phyloP scores from a whole-genome alignment of 768 basidiomycete species.

The Pleurotus eryngii region DNA sequence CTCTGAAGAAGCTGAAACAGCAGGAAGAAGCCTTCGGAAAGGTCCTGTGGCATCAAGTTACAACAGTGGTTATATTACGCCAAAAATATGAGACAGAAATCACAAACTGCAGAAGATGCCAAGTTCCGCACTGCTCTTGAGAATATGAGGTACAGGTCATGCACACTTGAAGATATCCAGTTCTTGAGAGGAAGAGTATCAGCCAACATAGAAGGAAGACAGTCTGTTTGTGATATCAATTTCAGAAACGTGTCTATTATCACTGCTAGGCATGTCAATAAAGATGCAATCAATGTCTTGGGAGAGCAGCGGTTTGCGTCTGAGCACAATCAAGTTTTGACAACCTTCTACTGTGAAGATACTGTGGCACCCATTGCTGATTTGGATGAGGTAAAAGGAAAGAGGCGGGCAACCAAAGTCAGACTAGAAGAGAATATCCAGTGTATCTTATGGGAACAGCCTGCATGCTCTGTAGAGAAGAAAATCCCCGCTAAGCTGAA shows the following conservation, averaged over 20 bases:
- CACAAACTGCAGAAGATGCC: conserved; percentile 20
- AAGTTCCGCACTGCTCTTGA: conserved; percentile 23
- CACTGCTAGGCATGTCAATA: conserved; percentile 23
- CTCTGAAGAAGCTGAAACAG: neutral
- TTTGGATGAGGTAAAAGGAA: neutral
- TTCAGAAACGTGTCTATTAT: conserved; percentile 32
- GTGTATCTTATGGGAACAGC: neutral
- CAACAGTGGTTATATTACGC: conserved; percentile 28
- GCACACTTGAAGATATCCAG: conserved; percentile 21
- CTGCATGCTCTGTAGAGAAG: conserved; percentile 7
- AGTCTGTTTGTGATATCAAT: conserved; percentile 4
- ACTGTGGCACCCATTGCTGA: neutral
- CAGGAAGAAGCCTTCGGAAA: conserved; percentile 24
- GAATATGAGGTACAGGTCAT: conserved; percentile 24
- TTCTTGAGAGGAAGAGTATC: conserved; percentile 14
- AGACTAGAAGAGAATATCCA: neutral
- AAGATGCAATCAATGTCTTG: conserved; percentile 28
- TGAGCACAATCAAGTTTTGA: conserved; percentile 21
- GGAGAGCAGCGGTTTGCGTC: conserved; percentile 25
- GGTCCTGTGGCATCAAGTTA: conserved; percentile 28
- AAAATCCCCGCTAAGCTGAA: conserved; percentile 24
- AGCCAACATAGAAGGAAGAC: neutral
- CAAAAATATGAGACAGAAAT: conserved; percentile 25
- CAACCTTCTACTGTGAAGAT: conserved; percentile 27
- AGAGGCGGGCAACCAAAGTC: neutral